phyloP scores from a whole-genome alignment of 768 basidiomycete genomes.

The Hericium erinaceus region DNA sequence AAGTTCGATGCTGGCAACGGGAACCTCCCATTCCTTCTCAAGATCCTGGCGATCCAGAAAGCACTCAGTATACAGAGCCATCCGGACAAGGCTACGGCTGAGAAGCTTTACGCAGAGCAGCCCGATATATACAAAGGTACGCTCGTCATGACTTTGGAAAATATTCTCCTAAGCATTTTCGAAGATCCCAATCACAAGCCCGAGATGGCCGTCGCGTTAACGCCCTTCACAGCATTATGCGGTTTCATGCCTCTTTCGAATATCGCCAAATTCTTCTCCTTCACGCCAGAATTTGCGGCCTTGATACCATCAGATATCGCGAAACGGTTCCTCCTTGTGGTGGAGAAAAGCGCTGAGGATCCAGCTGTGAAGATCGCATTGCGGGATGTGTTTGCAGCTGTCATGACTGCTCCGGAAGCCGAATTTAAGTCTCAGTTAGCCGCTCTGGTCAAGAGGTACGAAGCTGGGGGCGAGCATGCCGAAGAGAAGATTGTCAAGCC shows the following conservation, averaged over 20 bases:
- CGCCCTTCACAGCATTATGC: constrained; percentile 83
- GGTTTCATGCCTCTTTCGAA: constrained; percentile 79
- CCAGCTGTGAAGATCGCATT: constrained; percentile 51
- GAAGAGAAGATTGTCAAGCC: constrained; percentile 42
- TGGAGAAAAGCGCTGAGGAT: constrained; percentile 31
- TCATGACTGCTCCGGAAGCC: constrained; percentile 71
- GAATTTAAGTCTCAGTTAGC: constrained; percentile 46
- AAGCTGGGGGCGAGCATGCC: constrained; percentile 27
- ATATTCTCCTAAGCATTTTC: not conserved
- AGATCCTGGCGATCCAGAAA: constrained; percentile 83
- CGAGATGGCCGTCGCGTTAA: constrained; percentile 96
- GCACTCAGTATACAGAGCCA: constrained; percentile 89
- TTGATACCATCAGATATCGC: constrained; percentile 55
- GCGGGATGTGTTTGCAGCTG: constrained; percentile 66
- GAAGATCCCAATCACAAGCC: constrained; percentile 95
- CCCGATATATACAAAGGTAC: constrained; percentile 89
- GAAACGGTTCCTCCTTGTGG: constrained; percentile 40
- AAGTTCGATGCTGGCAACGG: constrained; percentile 37
- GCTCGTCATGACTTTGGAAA: constrained; percentile 10
- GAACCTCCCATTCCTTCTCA: constrained; percentile 86
- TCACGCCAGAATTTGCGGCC: constrained; percentile 66
- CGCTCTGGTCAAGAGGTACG: constrained; percentile 55
- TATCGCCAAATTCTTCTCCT: constrained; percentile 57
- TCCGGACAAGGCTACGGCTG: constrained; percentile 78
- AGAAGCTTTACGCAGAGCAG: constrained; percentile 30